These are phyloP conservation scores for Aspergillus cavernicola DNA, from an alignment of 495 filamentous ascomycete genomes.

Conservation along the genomic window DNA sequence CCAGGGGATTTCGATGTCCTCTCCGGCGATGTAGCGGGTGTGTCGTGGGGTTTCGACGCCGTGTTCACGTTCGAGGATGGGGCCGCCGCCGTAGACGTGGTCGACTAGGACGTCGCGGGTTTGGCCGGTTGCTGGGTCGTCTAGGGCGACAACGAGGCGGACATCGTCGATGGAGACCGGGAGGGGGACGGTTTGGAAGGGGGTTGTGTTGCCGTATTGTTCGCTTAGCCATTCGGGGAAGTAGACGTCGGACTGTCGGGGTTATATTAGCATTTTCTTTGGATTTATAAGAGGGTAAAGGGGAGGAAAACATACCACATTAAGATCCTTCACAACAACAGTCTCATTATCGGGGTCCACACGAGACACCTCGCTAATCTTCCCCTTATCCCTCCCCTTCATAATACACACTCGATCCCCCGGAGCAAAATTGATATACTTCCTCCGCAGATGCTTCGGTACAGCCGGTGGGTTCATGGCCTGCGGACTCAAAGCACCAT, in stretches of 20 bases:
- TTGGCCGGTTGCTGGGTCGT: slow-evolving; percentile 57
- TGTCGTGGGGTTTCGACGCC: slow-evolving; percentile 35
- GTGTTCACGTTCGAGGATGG: slow-evolving; percentile 30
- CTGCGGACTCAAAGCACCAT: slow-evolving; percentile 47
- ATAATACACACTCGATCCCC: slow-evolving; percentile 77
- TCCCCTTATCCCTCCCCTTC: slow-evolving; percentile 72
- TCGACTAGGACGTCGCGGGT: slow-evolving; percentile 70
- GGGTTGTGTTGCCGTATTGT: slow-evolving; percentile 34
- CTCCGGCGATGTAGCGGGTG: slow-evolving; percentile 41
- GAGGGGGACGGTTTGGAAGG: slow-evolving; percentile 42
- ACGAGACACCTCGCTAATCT: slow-evolving; percentile 65
- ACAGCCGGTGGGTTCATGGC: slow-evolving; percentile 35
- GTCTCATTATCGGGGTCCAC: slow-evolving; percentile 55
- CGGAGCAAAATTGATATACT: slow-evolving; percentile 58
- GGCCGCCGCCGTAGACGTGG: slow-evolving; percentile 48
- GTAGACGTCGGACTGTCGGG: slow-evolving; percentile 51
- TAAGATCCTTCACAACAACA: slow-evolving; percentile 60
- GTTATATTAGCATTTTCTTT: background rate
- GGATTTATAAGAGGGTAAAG: background rate
- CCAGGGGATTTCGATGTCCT: slow-evolving; percentile 67
- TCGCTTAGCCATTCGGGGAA: slow-evolving; percentile 52
- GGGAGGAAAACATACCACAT: slow-evolving; percentile 53
- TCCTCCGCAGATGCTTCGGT: slow-evolving; percentile 45
- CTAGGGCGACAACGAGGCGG: slow-evolving; percentile 74
- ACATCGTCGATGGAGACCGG: slow-evolving; percentile 64